Base-by-base conservation (phyloP, 2,329 filamentous ascomycete species). In the Hyphodiscus sp. region DNA sequence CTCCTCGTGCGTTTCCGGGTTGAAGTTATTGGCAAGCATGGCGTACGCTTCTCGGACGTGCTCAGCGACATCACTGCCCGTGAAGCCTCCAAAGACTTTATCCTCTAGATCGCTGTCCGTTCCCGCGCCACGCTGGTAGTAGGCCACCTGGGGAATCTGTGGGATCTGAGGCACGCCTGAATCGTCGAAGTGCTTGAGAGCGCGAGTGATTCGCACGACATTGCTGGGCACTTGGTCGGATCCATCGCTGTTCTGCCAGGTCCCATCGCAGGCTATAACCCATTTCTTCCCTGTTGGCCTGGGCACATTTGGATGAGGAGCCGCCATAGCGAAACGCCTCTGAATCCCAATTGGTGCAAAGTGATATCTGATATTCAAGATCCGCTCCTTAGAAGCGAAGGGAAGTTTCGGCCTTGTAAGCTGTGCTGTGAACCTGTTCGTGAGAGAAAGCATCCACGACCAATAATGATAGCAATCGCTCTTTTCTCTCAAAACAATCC, bases 51-150 rank as follows among this genome's bases (percentile, higher is more conserved):
- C 75, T 19, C 72, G 69, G 23, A 78, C 70, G 57, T 77, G 62
- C 41, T 81, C 78, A 23, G 74, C 71, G 47, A 82, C 72, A 1
- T 78, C 78, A n/a, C 71, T 61, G 2, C 79, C 78, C 58, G 80
- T 81, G 2, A 76, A 75, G 47, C 79, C 79, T 2, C 78, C 77
- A 0, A 75, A 71, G 13, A 81, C 53, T 46, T 71, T 70, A 50
- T 80, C 76, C 23, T 78, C 54, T 20, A 71, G 56, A 43, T 74
- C 74, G 58, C 73, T 73, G 2, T 74, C 75, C 13, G 77, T 79
- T n/a, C 81, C 81, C 19, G 83, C 75, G 18, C 81, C 81, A 10
- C 77, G 76, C 62, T 81, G 78, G 62, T 84, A 84, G 59, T 76
- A 78, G 52, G 81, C 76, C 55, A 83, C 74, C 64, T 84, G 80